Evolutionary conservation across 345 rosid species (phyloP), one percentile per base, ranked within the genome.

Genomic region (Boechera divaricarpa): DNA sequence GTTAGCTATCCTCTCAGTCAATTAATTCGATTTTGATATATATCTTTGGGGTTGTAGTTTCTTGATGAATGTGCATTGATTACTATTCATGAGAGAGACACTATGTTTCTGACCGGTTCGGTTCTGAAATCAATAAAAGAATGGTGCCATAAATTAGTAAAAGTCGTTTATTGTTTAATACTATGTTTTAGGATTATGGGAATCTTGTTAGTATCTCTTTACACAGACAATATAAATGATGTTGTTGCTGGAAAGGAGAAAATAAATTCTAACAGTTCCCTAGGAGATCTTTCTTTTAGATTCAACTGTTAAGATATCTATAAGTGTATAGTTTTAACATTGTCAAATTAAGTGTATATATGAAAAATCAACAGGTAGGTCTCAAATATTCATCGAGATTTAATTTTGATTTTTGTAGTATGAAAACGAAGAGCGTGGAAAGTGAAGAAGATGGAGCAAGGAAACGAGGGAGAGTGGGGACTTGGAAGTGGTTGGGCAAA

Each of bases 401-500:
- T 7, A 39, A 39, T 49, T 11, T 35, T 4, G 59, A 10, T 41
- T 49, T 59, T 8, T 58, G 36, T 58, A 38, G 79, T 29, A 36
- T 36, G 72, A 58, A 66, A 66, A 10, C 18, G 38, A 61, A 32
- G 29, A 60, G 45, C 63, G 31, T 69, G 57, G 21, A 70, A 70
- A 77, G 65, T 53, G 70, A 69, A 69, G 9, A 56, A 36, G 41
- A 63, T 70, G 58, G 47, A 64, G 72, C 71, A 69, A 41, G 64
- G 61, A 53, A 69, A 76, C 63, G 62, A 68, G 69, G 45, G 60
- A 45, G 53, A 49, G 77, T 77, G 47, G 71, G 71, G 64, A 54
- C 76, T 32, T 76, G 64, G 66, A 63, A 63, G 76, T 70, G 62
- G 76, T 64, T 70, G 81, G 62, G 67, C 77, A 71, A 71, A 64